phyloP scores from a whole-genome alignment of 768 basidiomycete species.

The Kwoniella sp. region DNA sequence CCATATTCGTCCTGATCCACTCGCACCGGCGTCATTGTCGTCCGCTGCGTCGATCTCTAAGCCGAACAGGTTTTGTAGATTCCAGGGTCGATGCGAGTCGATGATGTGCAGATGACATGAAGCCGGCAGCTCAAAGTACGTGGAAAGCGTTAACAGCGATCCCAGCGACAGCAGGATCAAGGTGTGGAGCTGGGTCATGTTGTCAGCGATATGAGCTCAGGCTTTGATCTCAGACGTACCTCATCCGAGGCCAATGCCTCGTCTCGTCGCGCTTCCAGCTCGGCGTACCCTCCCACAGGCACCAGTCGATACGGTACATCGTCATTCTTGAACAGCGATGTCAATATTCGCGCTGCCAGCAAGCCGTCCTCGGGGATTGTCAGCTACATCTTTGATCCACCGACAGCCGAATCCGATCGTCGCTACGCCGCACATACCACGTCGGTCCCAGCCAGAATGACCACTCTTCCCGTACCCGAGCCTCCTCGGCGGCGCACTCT shows the following conservation, averaged over 20 bases:
- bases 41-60: conserved; percentile 46
- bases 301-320: conserved; percentile 85
- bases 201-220: background rate
- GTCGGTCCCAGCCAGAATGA: conserved; percentile 46
- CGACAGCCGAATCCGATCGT: background rate
- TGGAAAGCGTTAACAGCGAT: conserved; percentile 74
- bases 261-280: conserved; percentile 63
- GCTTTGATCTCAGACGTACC: conserved; percentile 52
- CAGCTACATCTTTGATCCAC: background rate
- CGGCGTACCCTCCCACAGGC: conserved; percentile 79
- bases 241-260: conserved; percentile 66
- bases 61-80: conserved; percentile 77
- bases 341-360: conserved; percentile 84
- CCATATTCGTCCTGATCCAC: conserved; percentile 57
- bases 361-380: conserved; percentile 63
- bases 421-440: conserved; percentile 19
- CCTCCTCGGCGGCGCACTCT: conserved; percentile 37
- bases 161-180: conserved; percentile 91
- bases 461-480: conserved; percentile 43
- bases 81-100: conserved; percentile 86
- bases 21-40: conserved; percentile 36
- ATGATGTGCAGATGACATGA: conserved; percentile 80
- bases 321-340: conserved; percentile 84
- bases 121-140: conserved; percentile 51
- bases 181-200: conserved; percentile 57